Base-by-base conservation (phyloP, 1,284 basidiomycete genomes). In the Cutaneotrichosporon sp. region DNA sequence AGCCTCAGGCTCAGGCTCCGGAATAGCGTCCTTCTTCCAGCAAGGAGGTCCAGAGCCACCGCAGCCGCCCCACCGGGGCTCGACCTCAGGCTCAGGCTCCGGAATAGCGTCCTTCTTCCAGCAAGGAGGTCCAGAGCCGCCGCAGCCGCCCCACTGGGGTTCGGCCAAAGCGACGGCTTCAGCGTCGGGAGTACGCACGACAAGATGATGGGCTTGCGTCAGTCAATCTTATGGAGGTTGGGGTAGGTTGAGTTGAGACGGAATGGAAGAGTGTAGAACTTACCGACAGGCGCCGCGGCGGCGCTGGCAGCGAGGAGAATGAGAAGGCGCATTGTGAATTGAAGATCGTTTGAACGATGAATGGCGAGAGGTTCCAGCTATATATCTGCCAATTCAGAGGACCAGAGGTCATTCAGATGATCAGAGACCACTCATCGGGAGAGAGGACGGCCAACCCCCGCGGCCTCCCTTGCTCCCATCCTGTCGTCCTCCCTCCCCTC, bases 21-120 rank as follows among this genome's bases (percentile, higher is more conserved):
- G 53, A 18, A n/a, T 9, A n/a, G 53, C 53, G 8, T 56, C 53
- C 8, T 22, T 16, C 53, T 56, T 56, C 53, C 53, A 56, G 53
- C 53, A 56, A 10, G 16, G 32, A 5, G 53, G 53, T 21, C 11
- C 11, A 3, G 32, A 16, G 16, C 34, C 34, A 13, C 32, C 34
- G 34, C 53, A 56, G 32, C 53, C 53, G 34, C 32, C 34, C 18
- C 18, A 13, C 8, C n/a, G 32, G 13, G 18, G 2, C 34, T 36
- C 34, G 49, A 13, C 42, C 42, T 46, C 42, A 0, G 42, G 42
- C 42, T 46, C 42, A n/a, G 42, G 16, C 42, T 46, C 42, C 11
- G 9, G 49, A 30, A 10, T 7, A 18, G 21, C 49, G 16, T 51
- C 50, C 14, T 30, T 22, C 50, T 51, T 13, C 42, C 18, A n/a